Evolutionary conservation across 2,329 filamentous ascomycete genomes (phyloP).

Genomic region (Phaeosphaeria sp.): DNA sequence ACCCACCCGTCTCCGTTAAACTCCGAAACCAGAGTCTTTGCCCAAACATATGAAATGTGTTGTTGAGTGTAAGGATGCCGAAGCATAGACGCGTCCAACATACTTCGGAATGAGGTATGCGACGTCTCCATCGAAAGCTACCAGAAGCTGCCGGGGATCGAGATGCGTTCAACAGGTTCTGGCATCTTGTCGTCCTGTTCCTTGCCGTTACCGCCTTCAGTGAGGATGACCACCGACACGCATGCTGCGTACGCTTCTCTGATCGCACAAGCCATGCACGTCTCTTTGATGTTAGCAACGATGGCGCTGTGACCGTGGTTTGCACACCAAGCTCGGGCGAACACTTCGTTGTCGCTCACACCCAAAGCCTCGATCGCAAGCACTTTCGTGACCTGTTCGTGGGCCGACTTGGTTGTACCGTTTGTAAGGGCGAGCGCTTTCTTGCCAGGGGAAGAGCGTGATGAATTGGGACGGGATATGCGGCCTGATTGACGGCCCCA

Average conservation of each 20-base stretch:
- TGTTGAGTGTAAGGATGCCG: background rate
- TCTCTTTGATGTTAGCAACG: slow-evolving; percentile 71
- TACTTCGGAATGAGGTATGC: background rate
- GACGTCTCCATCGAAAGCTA: background rate
- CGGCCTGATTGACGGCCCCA: slow-evolving; percentile 61
- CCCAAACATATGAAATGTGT: background rate
- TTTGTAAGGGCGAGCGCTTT: slow-evolving; percentile 37
- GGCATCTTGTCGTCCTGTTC: slow-evolving; percentile 50
- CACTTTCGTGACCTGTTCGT: slow-evolving; percentile 64
- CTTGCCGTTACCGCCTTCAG: slow-evolving; percentile 53
- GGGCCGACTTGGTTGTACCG: slow-evolving; percentile 27
- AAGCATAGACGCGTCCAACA: slow-evolving; percentile 8
- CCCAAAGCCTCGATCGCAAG: slow-evolving; percentile 77
- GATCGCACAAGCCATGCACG: slow-evolving; percentile 77
- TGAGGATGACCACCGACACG: slow-evolving; percentile 73
- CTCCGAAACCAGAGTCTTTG: background rate
- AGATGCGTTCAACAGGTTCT: slow-evolving; percentile 11
- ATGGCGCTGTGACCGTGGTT: slow-evolving; percentile 77
- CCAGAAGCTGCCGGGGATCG: slow-evolving; percentile 9
- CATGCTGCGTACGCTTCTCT: slow-evolving; percentile 78
- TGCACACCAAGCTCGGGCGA: slow-evolving; percentile 78
- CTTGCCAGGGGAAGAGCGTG: slow-evolving; percentile 41
- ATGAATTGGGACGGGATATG: slow-evolving; percentile 34
- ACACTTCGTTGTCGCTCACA: slow-evolving; percentile 76
- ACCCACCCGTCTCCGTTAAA: too few species aligned